Evolutionary conservation across 139 green algal genomes (phyloP), one percentile per base, ranked within the genome.

Genomic region (Spirogloea muscicola): DNA sequence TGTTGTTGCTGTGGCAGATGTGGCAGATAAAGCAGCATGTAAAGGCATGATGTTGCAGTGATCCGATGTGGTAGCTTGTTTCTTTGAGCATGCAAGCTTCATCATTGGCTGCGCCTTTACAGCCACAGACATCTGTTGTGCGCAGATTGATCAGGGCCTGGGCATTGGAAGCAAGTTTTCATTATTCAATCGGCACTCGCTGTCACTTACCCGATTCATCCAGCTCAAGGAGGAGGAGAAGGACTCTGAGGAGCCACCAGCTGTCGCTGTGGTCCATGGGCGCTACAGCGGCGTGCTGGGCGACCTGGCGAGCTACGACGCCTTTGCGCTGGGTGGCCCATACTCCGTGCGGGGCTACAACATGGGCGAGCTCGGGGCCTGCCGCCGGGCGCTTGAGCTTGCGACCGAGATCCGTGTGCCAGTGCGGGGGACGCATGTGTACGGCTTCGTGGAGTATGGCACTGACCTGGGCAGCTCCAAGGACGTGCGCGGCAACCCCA

Each of bases 241-340:
- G n/a, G 21, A 9, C 58, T 5, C 1, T 37, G 21, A 37, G n/a
- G 34, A 25, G 10, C 65, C 43, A 44, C 65, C 65, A 65, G 29
- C 44, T 65, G 89, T 90, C 7, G 65, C 92, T 3, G 89, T 96
- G 21, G 68, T 91, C 57, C 92, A 96, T 60, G 87, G 43, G 7
- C 72, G 80, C 65, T 59, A 75, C 37, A 77, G 80, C 41, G 87
- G 85, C 61, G 89, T 85, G 73, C 77, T 97, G 4, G 93, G 94
- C 13, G 91, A 97, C 78, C 84, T 97, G 60, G 86, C 91, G 2
- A 73, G 86, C 6, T 98, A 99, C 75, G 94, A 98, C 61, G 87
- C 89, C 42, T 96, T 95, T 81, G 80, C 89, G 6, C 86, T 99
- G 25, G 94, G 94, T 6, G 94, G 94, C 2, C 94, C 94, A n/a